phyloP scores from a whole-genome alignment of 2,329 filamentous ascomycete genomes.

The Mycosphaerella sp. region DNA sequence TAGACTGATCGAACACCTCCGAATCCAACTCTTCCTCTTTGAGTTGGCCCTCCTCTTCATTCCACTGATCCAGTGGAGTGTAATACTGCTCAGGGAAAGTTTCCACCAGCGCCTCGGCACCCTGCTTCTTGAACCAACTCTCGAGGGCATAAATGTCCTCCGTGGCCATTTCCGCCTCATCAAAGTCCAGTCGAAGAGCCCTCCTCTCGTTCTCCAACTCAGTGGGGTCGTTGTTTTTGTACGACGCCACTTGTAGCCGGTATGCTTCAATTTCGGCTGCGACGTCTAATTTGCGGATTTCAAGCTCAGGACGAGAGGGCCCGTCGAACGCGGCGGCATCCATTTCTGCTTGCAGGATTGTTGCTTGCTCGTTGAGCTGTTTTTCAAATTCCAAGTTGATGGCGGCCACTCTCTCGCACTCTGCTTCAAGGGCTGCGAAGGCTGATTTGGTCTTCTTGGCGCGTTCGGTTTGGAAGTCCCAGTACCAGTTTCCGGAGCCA shows the following conservation, averaged over 20 bases:
- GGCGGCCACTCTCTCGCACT: constrained; percentile 35
- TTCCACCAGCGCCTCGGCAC: constrained; percentile 42
- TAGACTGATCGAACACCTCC: too few species aligned
- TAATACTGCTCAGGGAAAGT: constrained; percentile 44
- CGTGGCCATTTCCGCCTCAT: constrained; percentile 35
- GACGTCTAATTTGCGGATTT: constrained; percentile 33
- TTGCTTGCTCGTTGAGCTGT: neutral
- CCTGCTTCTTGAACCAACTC: constrained; percentile 37
- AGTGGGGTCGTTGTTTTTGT: constrained; percentile 42
- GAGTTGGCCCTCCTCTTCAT: constrained; percentile 41
- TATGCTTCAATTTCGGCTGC: constrained; percentile 35
- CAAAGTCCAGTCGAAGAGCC: constrained; percentile 29
- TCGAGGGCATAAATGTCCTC: constrained; percentile 45
- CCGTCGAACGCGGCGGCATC: constrained; percentile 31
- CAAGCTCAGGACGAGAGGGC: constrained; percentile 35
- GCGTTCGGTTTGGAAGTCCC: constrained; percentile 57
- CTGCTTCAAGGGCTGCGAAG: constrained; percentile 35
- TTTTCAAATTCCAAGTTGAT: constrained; percentile 35
- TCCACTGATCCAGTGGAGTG: constrained; percentile 44
- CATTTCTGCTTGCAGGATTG: constrained; percentile 25
- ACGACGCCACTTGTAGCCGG: constrained; percentile 38
- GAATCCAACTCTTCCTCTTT: neutral
- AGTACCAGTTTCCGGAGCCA: constrained; percentile 66
- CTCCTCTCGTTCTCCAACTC: constrained; percentile 39
- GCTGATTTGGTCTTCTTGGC: constrained; percentile 41